Evolutionary conservation across 306 rosid species (phyloP).

Genomic region (Acmispon strigosus): DNA sequence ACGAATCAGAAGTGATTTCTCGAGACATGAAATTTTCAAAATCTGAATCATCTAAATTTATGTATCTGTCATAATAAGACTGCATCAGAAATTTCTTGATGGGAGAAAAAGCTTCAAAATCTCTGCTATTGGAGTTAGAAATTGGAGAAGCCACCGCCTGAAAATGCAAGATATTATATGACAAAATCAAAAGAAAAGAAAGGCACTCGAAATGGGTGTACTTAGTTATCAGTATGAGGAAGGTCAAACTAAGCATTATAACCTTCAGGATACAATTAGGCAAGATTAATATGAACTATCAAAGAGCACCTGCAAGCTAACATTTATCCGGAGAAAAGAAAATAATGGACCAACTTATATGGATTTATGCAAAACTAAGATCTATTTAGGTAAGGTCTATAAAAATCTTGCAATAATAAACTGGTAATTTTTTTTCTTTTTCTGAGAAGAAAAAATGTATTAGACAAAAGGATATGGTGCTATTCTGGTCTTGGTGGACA

Average conservation of each 20-base stretch:
- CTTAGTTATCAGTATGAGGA: not conserved
- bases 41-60: slow-evolving; percentile 37
- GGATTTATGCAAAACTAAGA: not conserved
- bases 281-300: not conserved
- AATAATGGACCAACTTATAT: not conserved
- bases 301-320: not conserved
- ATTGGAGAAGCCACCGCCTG: slow-evolving; percentile 38
- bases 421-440: not conserved
- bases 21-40: slow-evolving; percentile 50
- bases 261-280: not conserved
- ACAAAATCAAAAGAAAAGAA: not conserved
- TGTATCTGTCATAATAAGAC: slow-evolving; percentile 44
- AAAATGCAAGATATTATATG: slow-evolving; percentile 11
- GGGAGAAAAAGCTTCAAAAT: slow-evolving; percentile 18
- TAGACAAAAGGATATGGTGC: not conserved
- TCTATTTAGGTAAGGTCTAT: not conserved
- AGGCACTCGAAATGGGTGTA: not conserved
- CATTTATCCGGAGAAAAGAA: not conserved
- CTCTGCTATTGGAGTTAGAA: slow-evolving; percentile 7
- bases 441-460: not conserved
- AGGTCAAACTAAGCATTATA: slow-evolving; percentile 7
- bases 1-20: slow-evolving; percentile 35
- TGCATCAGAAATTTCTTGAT: slow-evolving; percentile 40
- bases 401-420: not conserved
- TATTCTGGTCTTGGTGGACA: no score